Percentiles rank a stretch among this genome's conserved stretches.
phyloP scores from a whole-genome alignment of 768 basidiomycete genomes.

The Omphalotus guepiniiformis region DNA sequence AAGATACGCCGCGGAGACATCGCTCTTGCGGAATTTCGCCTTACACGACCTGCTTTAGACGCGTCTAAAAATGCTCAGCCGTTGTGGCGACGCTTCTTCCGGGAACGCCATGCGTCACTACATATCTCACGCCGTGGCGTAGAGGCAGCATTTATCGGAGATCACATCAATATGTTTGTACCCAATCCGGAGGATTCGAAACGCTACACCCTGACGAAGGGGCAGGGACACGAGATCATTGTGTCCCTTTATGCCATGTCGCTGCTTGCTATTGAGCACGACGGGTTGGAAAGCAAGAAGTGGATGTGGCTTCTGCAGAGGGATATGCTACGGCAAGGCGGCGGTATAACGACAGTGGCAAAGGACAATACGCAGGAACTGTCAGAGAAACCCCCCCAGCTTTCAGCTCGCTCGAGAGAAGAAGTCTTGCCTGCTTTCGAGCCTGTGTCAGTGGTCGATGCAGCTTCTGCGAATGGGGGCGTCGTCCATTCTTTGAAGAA shows the following conservation, averaged over 20 bases:
- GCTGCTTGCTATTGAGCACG: slow-evolving; percentile 17
- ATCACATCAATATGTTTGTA: slow-evolving; percentile 12
- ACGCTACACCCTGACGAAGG: slow-evolving; percentile 11
- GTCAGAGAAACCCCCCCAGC: too few relatives aligned
- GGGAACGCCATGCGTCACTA: slow-evolving; percentile 17
- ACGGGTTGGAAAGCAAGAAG: slow-evolving; percentile 15
- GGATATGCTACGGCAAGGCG: too few relatives aligned
- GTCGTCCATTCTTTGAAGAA: too few relatives aligned
- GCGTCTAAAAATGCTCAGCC: slow-evolving; percentile 1
- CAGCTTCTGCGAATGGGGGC: background rate
- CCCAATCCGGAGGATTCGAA: background rate
- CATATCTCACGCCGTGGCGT: slow-evolving; percentile 18
- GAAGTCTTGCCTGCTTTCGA: background rate
- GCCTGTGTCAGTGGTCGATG: background rate
- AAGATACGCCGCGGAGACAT: slow-evolving; percentile 12
- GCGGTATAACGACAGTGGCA: too few relatives aligned
- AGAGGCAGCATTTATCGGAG: slow-evolving; percentile 14
- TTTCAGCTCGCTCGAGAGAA: too few relatives aligned
- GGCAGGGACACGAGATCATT: slow-evolving; percentile 18
- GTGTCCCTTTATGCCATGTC: slow-evolving; percentile 14
- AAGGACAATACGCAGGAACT: too few relatives aligned
- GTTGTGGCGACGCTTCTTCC: slow-evolving; percentile 18
- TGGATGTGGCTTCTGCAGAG: slow-evolving; percentile 16
- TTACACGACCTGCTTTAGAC: slow-evolving; percentile 9
- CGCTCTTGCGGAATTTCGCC: slow-evolving; percentile 19